Evolutionary conservation across 169 alveolate genomes (phyloP).

Genomic region (Nephromyces sp.): DNA sequence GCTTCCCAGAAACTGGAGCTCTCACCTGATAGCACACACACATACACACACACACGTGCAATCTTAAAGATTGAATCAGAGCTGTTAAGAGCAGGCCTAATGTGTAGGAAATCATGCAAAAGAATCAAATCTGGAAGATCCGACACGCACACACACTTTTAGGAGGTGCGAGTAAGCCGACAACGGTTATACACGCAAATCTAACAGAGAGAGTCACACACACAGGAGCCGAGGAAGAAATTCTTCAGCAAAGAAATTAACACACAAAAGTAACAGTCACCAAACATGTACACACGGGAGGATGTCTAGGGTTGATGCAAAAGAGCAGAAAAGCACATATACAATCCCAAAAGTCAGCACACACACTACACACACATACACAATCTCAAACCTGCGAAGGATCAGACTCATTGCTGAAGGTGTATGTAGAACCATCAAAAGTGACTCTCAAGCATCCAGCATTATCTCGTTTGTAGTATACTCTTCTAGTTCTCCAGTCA

Average conservation of each 20-base stretch:
- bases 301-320: background rate
- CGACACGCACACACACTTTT: too few relatives aligned
- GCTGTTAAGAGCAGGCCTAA: too few relatives aligned
- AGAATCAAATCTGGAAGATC: too few relatives aligned
- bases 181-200: background rate
- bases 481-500: slow-evolving; percentile 38
- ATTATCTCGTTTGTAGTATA: slow-evolving; percentile 34
- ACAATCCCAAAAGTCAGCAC: background rate
- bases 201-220: background rate
- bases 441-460: slow-evolving; percentile 41
- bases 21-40: too few relatives aligned
- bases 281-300: background rate
- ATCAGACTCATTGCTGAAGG: slow-evolving; percentile 38
- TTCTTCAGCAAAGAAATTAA: background rate
- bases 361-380: background rate
- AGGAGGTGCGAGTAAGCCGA: too few relatives aligned
- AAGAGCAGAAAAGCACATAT: background rate
- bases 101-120: too few relatives aligned
- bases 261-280: background rate
- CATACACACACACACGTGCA: too few relatives aligned
- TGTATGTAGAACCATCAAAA: slow-evolving; percentile 41
- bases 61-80: too few relatives aligned
- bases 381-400: slow-evolving; percentile 41
- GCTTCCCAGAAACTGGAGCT: slow-evolving; percentile 26
- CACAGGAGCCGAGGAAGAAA: background rate